Conservation (phyloP, 257 asterid genomes). For the Penstemon davidsonii region DNA sequence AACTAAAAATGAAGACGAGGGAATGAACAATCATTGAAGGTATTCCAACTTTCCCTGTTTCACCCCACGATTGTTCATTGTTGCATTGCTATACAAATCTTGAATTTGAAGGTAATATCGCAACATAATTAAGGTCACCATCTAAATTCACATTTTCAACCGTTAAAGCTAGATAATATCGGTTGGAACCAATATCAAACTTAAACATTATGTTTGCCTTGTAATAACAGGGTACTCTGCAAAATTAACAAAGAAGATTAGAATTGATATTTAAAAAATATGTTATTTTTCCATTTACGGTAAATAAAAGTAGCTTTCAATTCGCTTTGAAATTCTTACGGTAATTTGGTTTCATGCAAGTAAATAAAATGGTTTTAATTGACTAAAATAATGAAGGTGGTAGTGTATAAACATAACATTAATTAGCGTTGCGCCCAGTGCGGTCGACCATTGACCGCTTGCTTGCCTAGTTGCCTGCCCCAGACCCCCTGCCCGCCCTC, state of each 20-base stretch:
- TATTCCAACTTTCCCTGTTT: slow-evolving; percentile 26
- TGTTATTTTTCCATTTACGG: background rate
- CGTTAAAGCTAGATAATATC: slow-evolving; percentile 26
- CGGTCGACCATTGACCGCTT: too few species aligned
- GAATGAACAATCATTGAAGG: background rate
- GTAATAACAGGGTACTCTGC: slow-evolving; percentile 39
- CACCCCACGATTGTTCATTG: slow-evolving; percentile 35
- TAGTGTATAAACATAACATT: too few species aligned
- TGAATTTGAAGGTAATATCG: slow-evolving; percentile 27
- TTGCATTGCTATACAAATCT: slow-evolving; percentile 36
- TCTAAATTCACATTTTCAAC: slow-evolving; percentile 39
- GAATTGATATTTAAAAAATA: background rate
- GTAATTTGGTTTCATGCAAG: too few species aligned
- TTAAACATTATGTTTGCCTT: slow-evolving; percentile 22
- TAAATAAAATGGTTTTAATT: too few species aligned
- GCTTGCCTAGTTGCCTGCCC: too few species aligned
- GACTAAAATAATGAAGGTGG: too few species aligned
- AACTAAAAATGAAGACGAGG: too few species aligned
- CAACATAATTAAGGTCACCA: slow-evolving; percentile 40
- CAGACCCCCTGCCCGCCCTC: too few species aligned
- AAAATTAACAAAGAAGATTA: background rate
- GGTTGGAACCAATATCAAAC: slow-evolving; percentile 33
- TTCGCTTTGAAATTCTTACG: too few species aligned
- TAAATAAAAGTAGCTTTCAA: too few species aligned
- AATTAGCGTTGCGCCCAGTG: too few species aligned